Conservation (phyloP, 1,139 yeast species). For the Protomyces arabidopsidicola region DNA sequence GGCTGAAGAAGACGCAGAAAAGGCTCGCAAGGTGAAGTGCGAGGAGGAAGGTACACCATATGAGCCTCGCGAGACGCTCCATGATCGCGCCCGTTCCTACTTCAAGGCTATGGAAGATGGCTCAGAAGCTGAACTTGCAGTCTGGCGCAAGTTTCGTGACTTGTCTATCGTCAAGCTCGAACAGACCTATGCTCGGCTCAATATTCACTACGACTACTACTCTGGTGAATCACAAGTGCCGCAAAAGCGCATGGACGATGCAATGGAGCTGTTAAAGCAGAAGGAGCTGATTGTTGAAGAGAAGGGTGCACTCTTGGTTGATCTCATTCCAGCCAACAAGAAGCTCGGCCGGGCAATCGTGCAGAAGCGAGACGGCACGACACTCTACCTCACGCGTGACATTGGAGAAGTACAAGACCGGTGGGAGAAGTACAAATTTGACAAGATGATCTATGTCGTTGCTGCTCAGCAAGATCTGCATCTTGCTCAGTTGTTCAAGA, state of each 20-base stretch:
- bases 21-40: conserved; percentile 19
- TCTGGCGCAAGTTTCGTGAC: conserved; percentile 89
- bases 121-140: conserved; percentile 66
- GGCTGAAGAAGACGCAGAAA: conserved; percentile 27
- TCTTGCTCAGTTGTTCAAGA: conserved; percentile 89
- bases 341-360: conserved; percentile 91
- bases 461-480: conserved; percentile 97
- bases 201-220: conserved; percentile 78
- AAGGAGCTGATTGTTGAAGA: conserved; percentile 77
- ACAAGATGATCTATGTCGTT: conserved; percentile 92
- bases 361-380: conserved; percentile 93
- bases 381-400: conserved; percentile 90
- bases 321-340: conserved; percentile 79
- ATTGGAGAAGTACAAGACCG: conserved; percentile 96
- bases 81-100: conserved; percentile 67
- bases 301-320: conserved; percentile 86
- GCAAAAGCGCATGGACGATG: conserved; percentile 64
- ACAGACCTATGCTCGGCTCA: conserved; percentile 84
- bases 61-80: conserved; percentile 29
- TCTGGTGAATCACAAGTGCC: conserved; percentile 96
- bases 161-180: conserved; percentile 80
- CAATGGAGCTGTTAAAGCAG: conserved; percentile 57
- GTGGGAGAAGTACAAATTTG: conserved; percentile 76
- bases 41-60: conserved; percentile 28
- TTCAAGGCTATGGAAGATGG: conserved; percentile 94